These are phyloP conservation scores for Fraxinus dipetala DNA, from an alignment of 305 asterid species.

Conservation along the genomic window DNA sequence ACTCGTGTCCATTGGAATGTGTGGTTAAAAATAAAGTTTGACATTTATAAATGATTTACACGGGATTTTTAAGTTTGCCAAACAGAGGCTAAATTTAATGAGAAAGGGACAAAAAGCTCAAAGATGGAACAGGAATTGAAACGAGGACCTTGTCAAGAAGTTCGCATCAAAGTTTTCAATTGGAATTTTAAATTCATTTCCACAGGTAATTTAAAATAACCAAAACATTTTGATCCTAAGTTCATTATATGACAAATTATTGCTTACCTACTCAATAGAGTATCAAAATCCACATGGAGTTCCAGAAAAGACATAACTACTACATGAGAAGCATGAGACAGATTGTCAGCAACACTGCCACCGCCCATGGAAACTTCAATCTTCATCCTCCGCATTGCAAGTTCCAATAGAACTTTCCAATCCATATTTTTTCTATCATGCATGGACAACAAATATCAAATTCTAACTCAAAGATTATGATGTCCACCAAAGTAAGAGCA, in stretches of 20 bases:
- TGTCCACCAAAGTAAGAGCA: slow-evolving; percentile 17
- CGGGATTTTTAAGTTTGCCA: neutral
- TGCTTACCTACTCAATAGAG: slow-evolving; percentile 54
- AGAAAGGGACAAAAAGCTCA: neutral
- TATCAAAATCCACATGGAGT: slow-evolving; percentile 42
- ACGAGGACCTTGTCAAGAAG: slow-evolving; percentile 1
- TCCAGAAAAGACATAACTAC: slow-evolving; percentile 51
- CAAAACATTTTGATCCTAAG: neutral
- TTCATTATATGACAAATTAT: neutral
- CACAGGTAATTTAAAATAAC: slow-evolving; percentile 7
- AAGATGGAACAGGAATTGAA: neutral
- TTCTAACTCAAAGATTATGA: slow-evolving; percentile 19
- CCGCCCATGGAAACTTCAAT: slow-evolving; percentile 67
- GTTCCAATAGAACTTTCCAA: slow-evolving; percentile 53
- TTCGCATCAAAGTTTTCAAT: neutral
- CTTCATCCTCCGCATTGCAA: slow-evolving; percentile 73
- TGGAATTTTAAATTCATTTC: neutral
- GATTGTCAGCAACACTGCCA: slow-evolving; percentile 53
- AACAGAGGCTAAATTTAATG: neutral
- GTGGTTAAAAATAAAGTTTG: neutral
- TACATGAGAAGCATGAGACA: slow-evolving; percentile 69
- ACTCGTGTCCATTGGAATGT: neutral
- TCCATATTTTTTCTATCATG: slow-evolving; percentile 42
- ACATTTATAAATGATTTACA: too few species aligned
- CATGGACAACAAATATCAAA: slow-evolving; percentile 19